Conservation (phyloP, 73 alveolate genomes). For the Paramecium biaurelia region DNA sequence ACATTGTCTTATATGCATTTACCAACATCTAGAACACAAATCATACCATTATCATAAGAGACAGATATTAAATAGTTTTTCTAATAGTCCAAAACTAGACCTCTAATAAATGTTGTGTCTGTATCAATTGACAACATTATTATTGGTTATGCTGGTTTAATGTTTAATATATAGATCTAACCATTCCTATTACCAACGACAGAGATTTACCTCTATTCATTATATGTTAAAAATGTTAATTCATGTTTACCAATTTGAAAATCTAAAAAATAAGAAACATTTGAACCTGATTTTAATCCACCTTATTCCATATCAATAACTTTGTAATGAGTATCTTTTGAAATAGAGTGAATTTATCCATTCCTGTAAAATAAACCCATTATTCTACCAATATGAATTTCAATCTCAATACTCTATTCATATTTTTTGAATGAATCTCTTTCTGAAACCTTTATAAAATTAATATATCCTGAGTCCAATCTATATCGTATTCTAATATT, state of each 20-base stretch:
- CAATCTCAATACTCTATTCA: constrained; percentile 41
- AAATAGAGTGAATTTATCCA: constrained; percentile 30
- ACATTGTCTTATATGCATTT: constrained; percentile 13
- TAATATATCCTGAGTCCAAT: constrained; percentile 52
- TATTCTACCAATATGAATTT: constrained; percentile 41
- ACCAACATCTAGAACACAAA: constrained; percentile 48
- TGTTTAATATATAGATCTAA: not conserved
- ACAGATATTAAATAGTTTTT: constrained; percentile 51
- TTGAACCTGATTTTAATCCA: not conserved
- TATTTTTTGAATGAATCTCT: constrained; percentile 5
- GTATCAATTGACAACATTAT: not conserved
- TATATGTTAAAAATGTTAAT: constrained; percentile 4
- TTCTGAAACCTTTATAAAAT: constrained; percentile 4
- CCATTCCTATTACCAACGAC: constrained; percentile 60
- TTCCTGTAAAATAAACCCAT: constrained; percentile 56
- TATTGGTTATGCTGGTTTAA: not conserved
- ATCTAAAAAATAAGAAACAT: not conserved
- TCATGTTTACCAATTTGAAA: not conserved
- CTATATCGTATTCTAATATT: not conserved
- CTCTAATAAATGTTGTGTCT: constrained; percentile 36
- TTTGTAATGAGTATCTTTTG: constrained; percentile 45
- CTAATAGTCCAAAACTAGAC: constrained; percentile 40
- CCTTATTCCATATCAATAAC: constrained; percentile 13
- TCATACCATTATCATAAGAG: constrained; percentile 55
- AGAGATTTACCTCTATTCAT: constrained; percentile 10